phyloP scores from a whole-genome alignment of 768 basidiomycete species.

The Trametes coccinea region DNA sequence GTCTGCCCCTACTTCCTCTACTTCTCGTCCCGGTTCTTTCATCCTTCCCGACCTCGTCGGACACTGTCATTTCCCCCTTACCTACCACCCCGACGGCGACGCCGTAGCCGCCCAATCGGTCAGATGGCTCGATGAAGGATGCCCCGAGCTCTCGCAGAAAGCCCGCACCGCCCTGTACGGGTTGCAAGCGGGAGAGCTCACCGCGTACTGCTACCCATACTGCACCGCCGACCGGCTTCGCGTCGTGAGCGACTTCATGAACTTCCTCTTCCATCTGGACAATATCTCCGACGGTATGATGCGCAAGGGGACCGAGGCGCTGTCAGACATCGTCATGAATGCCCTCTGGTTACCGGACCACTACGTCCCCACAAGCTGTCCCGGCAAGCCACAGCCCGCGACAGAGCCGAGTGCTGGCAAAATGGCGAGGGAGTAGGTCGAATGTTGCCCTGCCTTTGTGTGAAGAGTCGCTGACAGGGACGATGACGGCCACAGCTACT shows the following conservation, averaged over 20 bases:
- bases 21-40: constrained; percentile 15
- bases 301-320: constrained; percentile 52
- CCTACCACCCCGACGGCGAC: constrained; percentile 55
- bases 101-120: constrained; percentile 61
- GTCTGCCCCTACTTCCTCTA: neutral
- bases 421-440: constrained; percentile 70
- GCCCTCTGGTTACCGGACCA: constrained; percentile 65
- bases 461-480: constrained; percentile 12
- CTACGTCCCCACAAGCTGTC: constrained; percentile 39
- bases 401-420: constrained; percentile 54
- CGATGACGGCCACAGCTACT: constrained; percentile 49
- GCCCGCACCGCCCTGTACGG: constrained; percentile 59
- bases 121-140: constrained; percentile 58
- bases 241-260: constrained; percentile 71
- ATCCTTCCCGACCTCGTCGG: constrained; percentile 71
- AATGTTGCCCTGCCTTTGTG: neutral
- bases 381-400: constrained; percentile 18
- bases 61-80: constrained; percentile 61
- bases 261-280: constrained; percentile 74
- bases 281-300: constrained; percentile 79
- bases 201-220: constrained; percentile 62
- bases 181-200: constrained; percentile 65
- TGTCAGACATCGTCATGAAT: constrained; percentile 67
- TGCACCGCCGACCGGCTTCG: constrained; percentile 58
- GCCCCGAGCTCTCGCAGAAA: constrained; percentile 53